phyloP scores from a whole-genome alignment of 164 flowering plant genomes.

The Magnolia officinalis region DNA sequence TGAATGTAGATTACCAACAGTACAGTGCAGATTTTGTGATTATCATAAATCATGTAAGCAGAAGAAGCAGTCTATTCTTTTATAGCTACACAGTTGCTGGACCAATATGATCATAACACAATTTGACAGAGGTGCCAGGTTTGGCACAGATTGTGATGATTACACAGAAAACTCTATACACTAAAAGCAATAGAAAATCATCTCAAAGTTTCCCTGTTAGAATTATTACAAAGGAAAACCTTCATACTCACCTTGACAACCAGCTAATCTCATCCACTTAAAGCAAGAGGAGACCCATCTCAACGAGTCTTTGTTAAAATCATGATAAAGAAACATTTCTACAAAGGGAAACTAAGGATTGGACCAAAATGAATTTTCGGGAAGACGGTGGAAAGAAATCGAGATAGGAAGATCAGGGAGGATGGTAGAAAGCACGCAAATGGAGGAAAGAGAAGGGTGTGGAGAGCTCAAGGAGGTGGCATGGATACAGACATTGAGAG shows the following conservation, averaged over 20 bases:
- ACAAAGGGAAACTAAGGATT: too few species aligned
- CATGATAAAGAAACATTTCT: background rate
- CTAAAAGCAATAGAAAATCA: background rate
- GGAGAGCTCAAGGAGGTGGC: too few species aligned
- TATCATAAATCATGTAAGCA: background rate
- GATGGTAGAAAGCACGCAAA: too few species aligned
- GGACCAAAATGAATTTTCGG: too few species aligned
- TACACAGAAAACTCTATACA: background rate
- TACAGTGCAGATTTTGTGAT: background rate
- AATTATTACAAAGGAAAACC: too few species aligned
- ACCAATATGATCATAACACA: too few species aligned
- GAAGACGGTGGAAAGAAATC: too few species aligned
- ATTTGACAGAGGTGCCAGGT: background rate
- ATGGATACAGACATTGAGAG: too few species aligned
- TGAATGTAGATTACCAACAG: background rate
- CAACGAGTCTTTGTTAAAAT: too few species aligned
- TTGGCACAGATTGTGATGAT: background rate
- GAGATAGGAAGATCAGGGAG: too few species aligned
- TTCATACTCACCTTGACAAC: too few species aligned
- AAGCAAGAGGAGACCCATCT: background rate
- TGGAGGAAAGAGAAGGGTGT: too few species aligned
- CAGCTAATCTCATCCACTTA: background rate
- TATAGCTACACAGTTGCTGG: background rate
- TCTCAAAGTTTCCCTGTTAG: background rate
- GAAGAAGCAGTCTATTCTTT: background rate